Base-by-base conservation (phyloP, 1,284 basidiomycete species). In the Cutaneotrichosporon cavernicola region DNA sequence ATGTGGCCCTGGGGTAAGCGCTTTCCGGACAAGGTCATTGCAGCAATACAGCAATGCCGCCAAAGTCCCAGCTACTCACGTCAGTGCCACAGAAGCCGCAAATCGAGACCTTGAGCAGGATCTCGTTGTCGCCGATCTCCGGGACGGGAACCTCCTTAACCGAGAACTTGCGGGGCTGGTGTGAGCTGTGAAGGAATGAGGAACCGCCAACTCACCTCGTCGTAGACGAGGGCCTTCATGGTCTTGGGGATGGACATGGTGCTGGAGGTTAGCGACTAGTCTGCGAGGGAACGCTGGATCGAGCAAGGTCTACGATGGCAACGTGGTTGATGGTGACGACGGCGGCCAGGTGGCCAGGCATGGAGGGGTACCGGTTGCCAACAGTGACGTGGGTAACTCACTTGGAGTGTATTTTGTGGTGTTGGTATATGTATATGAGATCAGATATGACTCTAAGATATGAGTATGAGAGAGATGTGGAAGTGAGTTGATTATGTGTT, bases 31-130 rank as follows among this genome's bases (percentile, higher is more conserved):
- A 13, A 30, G 49, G 11, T 32, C 40, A 7, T 11, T 22, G 13
- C 10, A 4, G 14, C 34, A 47, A 30, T 47, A 8, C 49, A 30
- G 31, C 21, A 31, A 21, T 7, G 31, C 34, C 18, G 21, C 31
- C 8, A 2, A 52, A 8, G n/a, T 11, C 53, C 16, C 7, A 31
- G 46, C 32, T 34, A 68, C 74, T 65, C 18, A 85, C 85, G 74
- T 91, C 89, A 22, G 89, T 90, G 58, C 89, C 89, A 73, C 89
- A 90, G 59, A 90, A 84, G 73, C 89, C 89, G 67, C 79, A 80
- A 66, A 80, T 75, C 69, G 77, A 70, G 69, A 81, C 79, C 84
- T 90, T 89, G 67, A 90, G 82, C 36, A 90, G 82, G 43, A 90
- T 84, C 67, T 90, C 87, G 67, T 88, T 84, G 65, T 87, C 85